Base-by-base conservation (phyloP, 1,139 yeast species). In the Diutina mesorugosa region DNA sequence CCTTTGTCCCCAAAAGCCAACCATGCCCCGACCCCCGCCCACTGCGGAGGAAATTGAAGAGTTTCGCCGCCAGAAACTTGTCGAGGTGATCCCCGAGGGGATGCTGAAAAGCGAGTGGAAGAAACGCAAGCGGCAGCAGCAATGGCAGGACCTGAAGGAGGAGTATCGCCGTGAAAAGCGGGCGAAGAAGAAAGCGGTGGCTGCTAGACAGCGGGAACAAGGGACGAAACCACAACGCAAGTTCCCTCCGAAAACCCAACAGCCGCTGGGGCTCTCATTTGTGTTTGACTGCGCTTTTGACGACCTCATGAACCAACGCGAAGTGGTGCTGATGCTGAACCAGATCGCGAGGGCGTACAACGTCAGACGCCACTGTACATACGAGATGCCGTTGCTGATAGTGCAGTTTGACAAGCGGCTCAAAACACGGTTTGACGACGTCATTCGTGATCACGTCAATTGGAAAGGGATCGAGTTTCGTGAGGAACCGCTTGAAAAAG, bases 271-370 rank as follows among this genome's bases (percentile, higher is more conserved):
- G 0, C 77, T 80, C 51, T 72, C 72, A 6, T 77, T 91, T 46
- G 72, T 90, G 21, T 68, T 93, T 61, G 99, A 93, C 69, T 93
- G 99, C 70, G 88, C 79, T 29, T 93, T 93, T 68, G 99, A 93
- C 66, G 90, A 88, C 51, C 69, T 87, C 64, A 93, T 93, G 99
- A 81, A 78, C 56, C 87, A 83, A 47, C 84, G 77, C 67, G 98
- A 93, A 65, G 80, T 87, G 54, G 81, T 80, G 2, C 87, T 96
- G 21, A 71, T 91, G 66, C 81, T 91, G 10, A 81, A 84, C 59
- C 99, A 93, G 69, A 77, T 93, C 55, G 82, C 93, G 10, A 76
- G 97, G 59, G 79, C 90, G 58, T 91, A 93, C 69, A 81, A 96
- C 8, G 85, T 86, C 29, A 89, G 87, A 67, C 79, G 87, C 62